Conservation (phyloP, 139 green algal species). For the Chlamydomonas eustigma region DNA sequence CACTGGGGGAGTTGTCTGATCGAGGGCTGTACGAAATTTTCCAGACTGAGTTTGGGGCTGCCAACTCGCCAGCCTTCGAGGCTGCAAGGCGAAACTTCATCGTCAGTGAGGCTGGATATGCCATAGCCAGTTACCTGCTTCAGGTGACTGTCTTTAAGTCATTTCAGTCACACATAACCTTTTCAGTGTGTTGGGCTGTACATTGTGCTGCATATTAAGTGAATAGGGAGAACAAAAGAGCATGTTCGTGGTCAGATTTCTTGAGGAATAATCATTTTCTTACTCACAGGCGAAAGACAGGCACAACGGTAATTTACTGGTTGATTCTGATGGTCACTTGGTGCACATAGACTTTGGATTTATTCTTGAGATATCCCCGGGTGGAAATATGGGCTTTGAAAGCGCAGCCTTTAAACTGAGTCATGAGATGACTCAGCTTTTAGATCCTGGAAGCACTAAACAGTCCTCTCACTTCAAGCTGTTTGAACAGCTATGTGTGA, state of each 20-base stretch:
- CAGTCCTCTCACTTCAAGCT: slow-evolving; percentile 27
- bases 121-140: slow-evolving; percentile 81
- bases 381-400: slow-evolving; percentile 80
- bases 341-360: slow-evolving; percentile 99
- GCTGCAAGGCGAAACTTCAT: slow-evolving; percentile 87
- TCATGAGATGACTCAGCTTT: slow-evolving; percentile 93
- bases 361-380: slow-evolving; percentile 83
- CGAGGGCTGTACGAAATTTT: slow-evolving; percentile 93
- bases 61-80: slow-evolving; percentile 77
- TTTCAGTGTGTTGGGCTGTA: too few species aligned
- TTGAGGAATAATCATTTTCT: too few species aligned
- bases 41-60: slow-evolving; percentile 77
- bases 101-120: slow-evolving; percentile 69
- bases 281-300: slow-evolving; percentile 89
- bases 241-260: too few species aligned
- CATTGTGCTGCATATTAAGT: too few species aligned
- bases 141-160: slow-evolving; percentile 27
- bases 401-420: slow-evolving; percentile 97
- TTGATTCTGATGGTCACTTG: slow-evolving; percentile 84
- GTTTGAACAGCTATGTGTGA: slow-evolving; percentile 57
- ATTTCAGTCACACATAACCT: too few species aligned
- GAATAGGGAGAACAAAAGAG: too few species aligned
- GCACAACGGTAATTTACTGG: slow-evolving; percentile 98
- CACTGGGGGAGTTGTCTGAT: slow-evolving; percentile 87
- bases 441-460: slow-evolving; percentile 64